These are phyloP conservation scores for Capronia coronata DNA, from an alignment of 2,329 filamentous ascomycete species.

Conservation along the genomic window DNA sequence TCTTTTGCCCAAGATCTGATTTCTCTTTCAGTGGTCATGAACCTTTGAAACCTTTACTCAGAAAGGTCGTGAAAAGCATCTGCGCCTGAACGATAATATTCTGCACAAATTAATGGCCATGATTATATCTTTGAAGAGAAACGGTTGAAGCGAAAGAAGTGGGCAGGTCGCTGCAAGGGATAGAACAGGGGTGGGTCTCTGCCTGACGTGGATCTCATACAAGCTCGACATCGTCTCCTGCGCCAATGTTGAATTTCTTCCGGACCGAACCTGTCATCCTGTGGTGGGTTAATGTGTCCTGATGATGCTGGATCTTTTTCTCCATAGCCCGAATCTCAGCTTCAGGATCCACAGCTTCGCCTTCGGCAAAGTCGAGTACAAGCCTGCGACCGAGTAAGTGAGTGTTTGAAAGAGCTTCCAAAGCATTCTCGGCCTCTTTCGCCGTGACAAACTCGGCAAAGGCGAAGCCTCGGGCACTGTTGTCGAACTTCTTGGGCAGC, in stretches of 20 bases:
- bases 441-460: slow-evolving; percentile 94
- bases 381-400: slow-evolving; percentile 85
- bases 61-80: not conserved
- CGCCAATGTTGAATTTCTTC: slow-evolving; percentile 76
- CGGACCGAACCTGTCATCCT: slow-evolving; percentile 70
- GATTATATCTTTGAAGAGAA: not conserved
- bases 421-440: slow-evolving; percentile 81
- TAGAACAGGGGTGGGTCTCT: slow-evolving; percentile 2
- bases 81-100: not conserved
- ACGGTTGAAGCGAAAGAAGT: not conserved
- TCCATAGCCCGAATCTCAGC: slow-evolving; percentile 96
- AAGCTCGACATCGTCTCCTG: slow-evolving; percentile 56
- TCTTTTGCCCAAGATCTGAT: not conserved
- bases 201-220: slow-evolving; percentile 7
- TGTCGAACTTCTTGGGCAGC: slow-evolving; percentile 91
- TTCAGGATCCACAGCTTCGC: slow-evolving; percentile 83
- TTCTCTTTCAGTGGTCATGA: too few relatives aligned
- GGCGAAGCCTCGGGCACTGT: slow-evolving; percentile 81
- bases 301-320: slow-evolving; percentile 84
- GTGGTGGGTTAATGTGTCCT: slow-evolving; percentile 84
- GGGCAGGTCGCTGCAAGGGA: slow-evolving; percentile 19
- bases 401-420: slow-evolving; percentile 84
- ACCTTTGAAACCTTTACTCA: too few relatives aligned
- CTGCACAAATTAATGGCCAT: not conserved
- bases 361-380: slow-evolving; percentile 85